Evolutionary conservation across 1,284 basidiomycete genomes (phyloP).

Genomic region (Cryptococcus hybrid): DNA sequence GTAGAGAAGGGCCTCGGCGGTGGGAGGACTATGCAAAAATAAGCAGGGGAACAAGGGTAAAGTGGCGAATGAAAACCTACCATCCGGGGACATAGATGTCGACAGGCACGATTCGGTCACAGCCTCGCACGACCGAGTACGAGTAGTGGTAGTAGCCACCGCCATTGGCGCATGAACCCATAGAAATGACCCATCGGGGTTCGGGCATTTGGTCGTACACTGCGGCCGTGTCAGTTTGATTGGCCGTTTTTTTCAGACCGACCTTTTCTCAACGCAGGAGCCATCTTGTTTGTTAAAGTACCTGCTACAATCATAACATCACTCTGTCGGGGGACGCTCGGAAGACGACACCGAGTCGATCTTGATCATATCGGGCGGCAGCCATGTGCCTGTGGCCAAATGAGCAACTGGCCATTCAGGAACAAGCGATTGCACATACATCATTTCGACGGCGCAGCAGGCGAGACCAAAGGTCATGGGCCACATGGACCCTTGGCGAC

Average conservation of each 20-base stretch:
- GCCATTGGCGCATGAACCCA: conserved; percentile 99
- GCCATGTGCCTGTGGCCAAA: conserved; percentile 57
- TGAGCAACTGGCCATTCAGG: neutral
- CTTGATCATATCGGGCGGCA: conserved; percentile 97
- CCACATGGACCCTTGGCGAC: conserved; percentile 97
- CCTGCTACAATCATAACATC: conserved; percentile 99
- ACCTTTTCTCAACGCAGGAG: conserved; percentile 83
- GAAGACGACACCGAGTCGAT: conserved; percentile 96
- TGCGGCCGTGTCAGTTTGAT: conserved; percentile 1
- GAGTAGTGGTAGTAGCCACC: conserved; percentile 98
- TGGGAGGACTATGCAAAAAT: conserved; percentile 51
- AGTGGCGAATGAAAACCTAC: conserved; percentile 56
- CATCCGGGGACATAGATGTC: conserved; percentile 97
- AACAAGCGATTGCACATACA: conserved; percentile 52
- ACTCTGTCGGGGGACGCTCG: conserved; percentile 94
- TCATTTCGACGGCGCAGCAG: conserved; percentile 99
- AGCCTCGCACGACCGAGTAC: conserved; percentile 98
- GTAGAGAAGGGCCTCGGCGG: conserved; percentile 88
- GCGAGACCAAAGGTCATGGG: conserved; percentile 99
- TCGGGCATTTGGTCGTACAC: conserved; percentile 96
- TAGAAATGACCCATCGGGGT: conserved; percentile 96
- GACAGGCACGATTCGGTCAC: conserved; percentile 97
- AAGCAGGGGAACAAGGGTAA: neutral
- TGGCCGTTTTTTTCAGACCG: conserved; percentile 1
- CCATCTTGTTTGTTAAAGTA: conserved; percentile 99